Base-by-base conservation (phyloP, 2,329 filamentous ascomycete species). In the Passalora sequoiae region DNA sequence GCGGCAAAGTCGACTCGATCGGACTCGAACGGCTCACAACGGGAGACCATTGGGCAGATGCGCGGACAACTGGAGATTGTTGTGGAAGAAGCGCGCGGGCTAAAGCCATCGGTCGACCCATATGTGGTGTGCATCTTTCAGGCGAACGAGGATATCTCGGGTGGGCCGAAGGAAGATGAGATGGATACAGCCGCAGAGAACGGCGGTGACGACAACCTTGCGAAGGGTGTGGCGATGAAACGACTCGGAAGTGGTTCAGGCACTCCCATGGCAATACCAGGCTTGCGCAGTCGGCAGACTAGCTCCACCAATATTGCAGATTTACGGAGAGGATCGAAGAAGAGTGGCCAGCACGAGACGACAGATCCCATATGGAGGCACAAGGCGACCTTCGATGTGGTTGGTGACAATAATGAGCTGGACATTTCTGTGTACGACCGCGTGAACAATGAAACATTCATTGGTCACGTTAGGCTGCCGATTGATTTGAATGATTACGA, bases 51-150 rank as follows among this genome's bases (percentile, higher is more conserved):
- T 4, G 81, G 83, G 7, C 72, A 81, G 16, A 76, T 87, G 16
- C 91, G 87, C 65, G 92, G 92, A 46, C 95, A 92, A 66, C 74
- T 98, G 44, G 86, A 83, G 24, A 86, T 98, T 57, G 89, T 86
- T 62, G 92, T 98, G 42, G 75, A 82, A 38, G 88, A 96, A 65
- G 92, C 85, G 36, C 78, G 88, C 58, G 87, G 86, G 7, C 69
- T 98, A 40, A 78, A 84, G 48, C 86, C 82, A 45, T 88, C 88
- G 61, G 80, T 82, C 46, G 87, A 96, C 59, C 92, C 92, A 1
- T 98, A 98, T 60, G 87, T 96, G 40, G 89, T 98, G 8, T 94
- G 86, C 46, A 89, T 96, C 19, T 98, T 97, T 61, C 92, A 98
- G 65, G 86, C 88, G 64, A 95, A 91, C 61, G 92, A 98, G 66